These are phyloP conservation scores for Lipomyces starkeyi DNA, from an alignment of 805 yeast species.

Conservation along the genomic window DNA sequence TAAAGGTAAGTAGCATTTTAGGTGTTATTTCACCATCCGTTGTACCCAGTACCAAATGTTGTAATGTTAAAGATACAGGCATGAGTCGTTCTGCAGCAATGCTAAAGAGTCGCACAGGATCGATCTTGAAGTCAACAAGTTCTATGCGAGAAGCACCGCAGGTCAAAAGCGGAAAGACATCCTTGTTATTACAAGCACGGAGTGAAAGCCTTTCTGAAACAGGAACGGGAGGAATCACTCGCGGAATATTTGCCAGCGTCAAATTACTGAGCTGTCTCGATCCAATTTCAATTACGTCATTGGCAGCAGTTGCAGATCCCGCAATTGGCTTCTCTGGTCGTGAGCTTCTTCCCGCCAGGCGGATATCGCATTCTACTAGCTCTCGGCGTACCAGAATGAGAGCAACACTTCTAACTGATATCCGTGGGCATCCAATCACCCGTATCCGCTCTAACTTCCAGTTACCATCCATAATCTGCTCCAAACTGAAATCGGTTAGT, in stretches of 20 bases:
- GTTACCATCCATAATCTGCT: constrained; percentile 2
- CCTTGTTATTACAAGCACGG: constrained; percentile 1
- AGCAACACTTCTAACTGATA: background rate
- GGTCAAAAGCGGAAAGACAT: constrained; percentile 4
- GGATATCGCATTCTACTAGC: constrained; percentile 3
- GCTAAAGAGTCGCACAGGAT: background rate
- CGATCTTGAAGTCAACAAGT: constrained; percentile 9
- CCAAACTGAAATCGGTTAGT: background rate
- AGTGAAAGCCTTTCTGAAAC: background rate
- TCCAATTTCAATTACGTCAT: background rate
- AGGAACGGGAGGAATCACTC: constrained; percentile 5
- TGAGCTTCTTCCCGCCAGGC: background rate
- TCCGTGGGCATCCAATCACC: constrained; percentile 1
- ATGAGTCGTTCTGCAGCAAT: background rate
- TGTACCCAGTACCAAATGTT: background rate
- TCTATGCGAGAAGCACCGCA: constrained; percentile 1
- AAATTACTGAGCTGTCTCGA: background rate
- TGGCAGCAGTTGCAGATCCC: background rate
- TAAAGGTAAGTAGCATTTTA: background rate
- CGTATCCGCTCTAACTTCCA: constrained; percentile 9
- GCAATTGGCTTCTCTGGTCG: constrained; percentile 2
- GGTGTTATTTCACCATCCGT: background rate
- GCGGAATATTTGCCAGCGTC: constrained; percentile 3
- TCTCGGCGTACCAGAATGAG: constrained; percentile 1
- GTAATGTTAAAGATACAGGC: background rate